Conservation (phyloP, 352 stramenopile genomes). For the Phytophthora pisi region DNA sequence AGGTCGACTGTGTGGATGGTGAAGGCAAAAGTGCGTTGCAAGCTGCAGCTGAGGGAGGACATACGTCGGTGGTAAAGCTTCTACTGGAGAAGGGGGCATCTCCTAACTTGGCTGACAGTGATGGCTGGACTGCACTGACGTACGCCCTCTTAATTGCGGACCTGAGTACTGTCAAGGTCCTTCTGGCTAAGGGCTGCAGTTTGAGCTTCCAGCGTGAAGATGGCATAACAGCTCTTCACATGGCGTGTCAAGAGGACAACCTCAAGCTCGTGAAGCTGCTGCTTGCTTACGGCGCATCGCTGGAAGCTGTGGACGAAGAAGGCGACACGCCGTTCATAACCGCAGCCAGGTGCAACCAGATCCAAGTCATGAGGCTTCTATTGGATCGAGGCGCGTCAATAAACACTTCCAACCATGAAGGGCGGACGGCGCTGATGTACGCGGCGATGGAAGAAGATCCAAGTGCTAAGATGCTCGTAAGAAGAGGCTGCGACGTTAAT, state of each 20-base stretch:
- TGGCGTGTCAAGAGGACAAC: neutral
- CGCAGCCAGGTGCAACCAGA: neutral
- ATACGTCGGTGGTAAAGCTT: neutral
- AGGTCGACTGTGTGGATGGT: neutral
- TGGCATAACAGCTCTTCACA: neutral
- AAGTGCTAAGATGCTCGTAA: neutral
- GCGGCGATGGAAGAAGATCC: neutral
- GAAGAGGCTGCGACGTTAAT: neutral
- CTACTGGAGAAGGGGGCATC: neutral
- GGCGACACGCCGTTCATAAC: neutral
- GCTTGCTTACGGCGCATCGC: neutral
- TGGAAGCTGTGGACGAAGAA: neutral
- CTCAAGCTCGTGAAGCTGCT: neutral
- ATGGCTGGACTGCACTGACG: neutral
- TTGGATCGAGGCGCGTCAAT: neutral
- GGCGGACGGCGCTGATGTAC: neutral
- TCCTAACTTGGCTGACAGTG: neutral
- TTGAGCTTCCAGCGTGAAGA: neutral
- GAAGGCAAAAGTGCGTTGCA: neutral
- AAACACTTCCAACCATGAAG: neutral
- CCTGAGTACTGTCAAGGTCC: neutral
- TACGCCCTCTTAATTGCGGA: neutral
- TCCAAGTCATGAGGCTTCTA: neutral
- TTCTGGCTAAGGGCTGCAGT: neutral
- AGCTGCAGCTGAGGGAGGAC: neutral